Evolutionary conservation across 108 stramenopile genomes (phyloP).

Genomic region (Nitzschia sp.): DNA sequence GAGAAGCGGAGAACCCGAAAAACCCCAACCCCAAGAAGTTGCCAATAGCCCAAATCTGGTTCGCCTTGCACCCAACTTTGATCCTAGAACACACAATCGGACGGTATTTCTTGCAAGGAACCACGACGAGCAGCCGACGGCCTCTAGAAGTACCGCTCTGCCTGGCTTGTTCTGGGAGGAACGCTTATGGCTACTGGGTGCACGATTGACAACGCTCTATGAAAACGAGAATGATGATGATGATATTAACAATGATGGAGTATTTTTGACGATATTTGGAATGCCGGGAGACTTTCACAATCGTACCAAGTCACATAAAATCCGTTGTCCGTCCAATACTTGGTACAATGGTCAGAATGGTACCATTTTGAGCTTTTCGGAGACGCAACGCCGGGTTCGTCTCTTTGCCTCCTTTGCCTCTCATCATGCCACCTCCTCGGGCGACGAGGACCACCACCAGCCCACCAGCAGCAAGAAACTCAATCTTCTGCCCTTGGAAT

Average conservation of each 20-base stretch:
- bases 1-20: too few species aligned
- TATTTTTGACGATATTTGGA: constrained; percentile 23
- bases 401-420: background rate
- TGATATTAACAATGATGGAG: background rate
- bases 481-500: background rate
- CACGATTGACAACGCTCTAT: constrained; percentile 22
- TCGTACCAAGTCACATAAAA: background rate
- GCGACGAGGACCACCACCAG: too few species aligned
- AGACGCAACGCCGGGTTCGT: background rate
- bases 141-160: background rate
- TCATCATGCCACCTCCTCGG: too few species aligned
- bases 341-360: background rate
- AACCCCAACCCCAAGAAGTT: too few species aligned
- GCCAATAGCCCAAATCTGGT: too few species aligned
- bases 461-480: background rate
- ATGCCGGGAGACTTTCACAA: constrained; percentile 18
- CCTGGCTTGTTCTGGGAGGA: constrained; percentile 23
- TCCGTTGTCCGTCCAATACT: background rate
- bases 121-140: background rate
- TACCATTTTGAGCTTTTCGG: background rate
- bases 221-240: background rate
- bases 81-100: background rate
- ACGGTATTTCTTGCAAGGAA: background rate
- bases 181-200: constrained; percentile 15
- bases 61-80: background rate